Evolutionary conservation across 2,329 filamentous ascomycete genomes (phyloP).

Genomic region (Onygenales sp.): DNA sequence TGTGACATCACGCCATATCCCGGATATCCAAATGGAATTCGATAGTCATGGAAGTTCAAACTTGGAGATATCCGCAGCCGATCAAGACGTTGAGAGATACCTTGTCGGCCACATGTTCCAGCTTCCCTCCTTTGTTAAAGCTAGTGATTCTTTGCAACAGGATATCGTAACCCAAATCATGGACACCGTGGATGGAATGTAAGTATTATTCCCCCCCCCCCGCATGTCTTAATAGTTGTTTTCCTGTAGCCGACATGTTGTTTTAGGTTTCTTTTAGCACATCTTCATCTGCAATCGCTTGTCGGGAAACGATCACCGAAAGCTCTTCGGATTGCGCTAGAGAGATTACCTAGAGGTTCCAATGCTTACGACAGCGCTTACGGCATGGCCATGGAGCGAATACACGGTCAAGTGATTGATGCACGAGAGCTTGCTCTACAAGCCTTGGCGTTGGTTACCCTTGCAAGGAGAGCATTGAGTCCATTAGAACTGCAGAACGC

Average conservation of each 20-base stretch:
- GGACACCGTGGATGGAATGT: constrained; percentile 13
- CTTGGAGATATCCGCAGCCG: constrained; percentile 4
- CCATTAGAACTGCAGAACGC: constrained; percentile 33
- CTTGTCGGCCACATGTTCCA: constrained; percentile 7
- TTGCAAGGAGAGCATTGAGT: constrained; percentile 24
- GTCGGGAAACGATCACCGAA: constrained; percentile 15
- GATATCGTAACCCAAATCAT: constrained; percentile 9
- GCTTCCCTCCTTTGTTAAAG: constrained; percentile 5
- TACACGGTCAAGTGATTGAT: too few relatives aligned
- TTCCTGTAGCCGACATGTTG: background rate
- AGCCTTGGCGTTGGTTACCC: constrained; percentile 34
- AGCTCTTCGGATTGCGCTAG: constrained; percentile 23
- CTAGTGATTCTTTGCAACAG: constrained; percentile 4
- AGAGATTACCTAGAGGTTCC: constrained; percentile 20
- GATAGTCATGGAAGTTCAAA: background rate
- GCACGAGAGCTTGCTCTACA: constrained; percentile 24
- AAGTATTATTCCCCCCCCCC: constrained; percentile 2
- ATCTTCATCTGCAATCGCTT: constrained; percentile 16
- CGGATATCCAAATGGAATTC: constrained; percentile 5
- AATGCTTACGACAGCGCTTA: constrained; percentile 33
- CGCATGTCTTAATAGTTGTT: constrained; percentile 10
- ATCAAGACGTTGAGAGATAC: constrained; percentile 9
- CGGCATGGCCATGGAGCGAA: constrained; percentile 25
- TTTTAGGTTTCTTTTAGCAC: constrained; percentile 20
- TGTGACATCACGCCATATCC: constrained; percentile 7